These are phyloP conservation scores for Pseudogymnoascus sp. DNA, from an alignment of 2,329 filamentous ascomycete species.

Conservation along the genomic window DNA sequence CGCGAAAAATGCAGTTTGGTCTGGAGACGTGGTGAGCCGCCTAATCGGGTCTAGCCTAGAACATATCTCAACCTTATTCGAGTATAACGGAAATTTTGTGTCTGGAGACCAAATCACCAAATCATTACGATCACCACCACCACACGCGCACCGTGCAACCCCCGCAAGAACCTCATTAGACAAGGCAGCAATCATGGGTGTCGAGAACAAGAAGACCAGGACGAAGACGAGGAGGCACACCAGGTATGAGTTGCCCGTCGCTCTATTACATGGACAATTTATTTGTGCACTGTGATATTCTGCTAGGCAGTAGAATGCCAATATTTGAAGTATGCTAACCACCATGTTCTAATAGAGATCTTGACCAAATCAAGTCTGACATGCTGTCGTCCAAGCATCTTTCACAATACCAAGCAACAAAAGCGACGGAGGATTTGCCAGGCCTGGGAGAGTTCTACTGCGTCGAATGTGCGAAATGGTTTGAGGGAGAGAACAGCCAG, in stretches of 20 bases:
- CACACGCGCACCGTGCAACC: neutral
- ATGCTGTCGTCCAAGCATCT: slow-evolving; percentile 72
- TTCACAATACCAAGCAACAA: slow-evolving; percentile 65
- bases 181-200: slow-evolving; percentile 46
- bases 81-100: slow-evolving; percentile 5
- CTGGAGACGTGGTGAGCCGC: slow-evolving; percentile 8
- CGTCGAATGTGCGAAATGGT: slow-evolving; percentile 91
- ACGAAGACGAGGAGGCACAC: slow-evolving; percentile 67
- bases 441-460: slow-evolving; percentile 83
- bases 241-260: slow-evolving; percentile 40
- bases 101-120: slow-evolving; percentile 3
- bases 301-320: neutral
- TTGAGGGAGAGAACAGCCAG: slow-evolving; percentile 74
- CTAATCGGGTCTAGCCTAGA: neutral
- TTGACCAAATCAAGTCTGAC: slow-evolving; percentile 87
- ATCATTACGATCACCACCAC: slow-evolving; percentile 4
- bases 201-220: slow-evolving; percentile 55
- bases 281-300: neutral
- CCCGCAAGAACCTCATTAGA: neutral
- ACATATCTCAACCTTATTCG: slow-evolving; percentile 1
- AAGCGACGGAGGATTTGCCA: slow-evolving; percentile 78
- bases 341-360: slow-evolving; percentile 51
- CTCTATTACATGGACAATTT: neutral
- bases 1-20: slow-evolving; percentile 8
- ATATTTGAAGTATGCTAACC: neutral